Conservation (phyloP, 2,329 filamentous ascomycete species). For the Ophiocordyceps unilateralis region DNA sequence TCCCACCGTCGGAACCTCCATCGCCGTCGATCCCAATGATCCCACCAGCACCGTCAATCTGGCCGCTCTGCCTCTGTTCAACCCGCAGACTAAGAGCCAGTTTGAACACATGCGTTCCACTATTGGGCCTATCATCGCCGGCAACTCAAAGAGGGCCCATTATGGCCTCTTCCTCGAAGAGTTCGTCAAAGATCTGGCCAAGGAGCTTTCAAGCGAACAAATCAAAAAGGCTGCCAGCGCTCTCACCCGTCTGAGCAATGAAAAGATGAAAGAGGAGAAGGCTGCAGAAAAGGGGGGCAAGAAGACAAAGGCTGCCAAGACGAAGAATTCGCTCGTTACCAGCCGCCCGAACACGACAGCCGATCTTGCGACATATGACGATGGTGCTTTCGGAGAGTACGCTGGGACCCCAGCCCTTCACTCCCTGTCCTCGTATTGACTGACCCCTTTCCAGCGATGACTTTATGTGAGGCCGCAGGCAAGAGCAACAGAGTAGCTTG, state of each 20-base stretch:
- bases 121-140: slow-evolving; percentile 59
- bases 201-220: slow-evolving; percentile 78
- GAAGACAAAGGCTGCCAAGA: slow-evolving; percentile 95
- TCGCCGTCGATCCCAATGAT: slow-evolving; percentile 55
- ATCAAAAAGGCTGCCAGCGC: slow-evolving; percentile 89
- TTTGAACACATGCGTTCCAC: slow-evolving; percentile 66
- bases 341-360: slow-evolving; percentile 34
- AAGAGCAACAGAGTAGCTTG: background rate
- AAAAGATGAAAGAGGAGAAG: slow-evolving; percentile 99
- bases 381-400: slow-evolving; percentile 68
- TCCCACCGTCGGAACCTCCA: slow-evolving; percentile 44
- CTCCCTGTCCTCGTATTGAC: background rate
- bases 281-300: slow-evolving; percentile 82
- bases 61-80: slow-evolving; percentile 65
- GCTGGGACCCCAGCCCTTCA: slow-evolving; percentile 18
- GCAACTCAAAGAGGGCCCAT: slow-evolving; percentile 72
- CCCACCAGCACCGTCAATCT: slow-evolving; percentile 71
- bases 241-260: slow-evolving; percentile 81
- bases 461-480: slow-evolving; percentile 43
- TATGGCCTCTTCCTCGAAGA: slow-evolving; percentile 85
- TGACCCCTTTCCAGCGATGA: slow-evolving; percentile 35
- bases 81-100: slow-evolving; percentile 71
- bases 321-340: slow-evolving; percentile 68
- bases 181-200: slow-evolving; percentile 71
- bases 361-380: slow-evolving; percentile 66